Percentiles rank a stretch among this genome's conserved stretches.
Evolutionary conservation across 1,139 yeast species (phyloP).

Genomic region (Diutina catenulata): DNA sequence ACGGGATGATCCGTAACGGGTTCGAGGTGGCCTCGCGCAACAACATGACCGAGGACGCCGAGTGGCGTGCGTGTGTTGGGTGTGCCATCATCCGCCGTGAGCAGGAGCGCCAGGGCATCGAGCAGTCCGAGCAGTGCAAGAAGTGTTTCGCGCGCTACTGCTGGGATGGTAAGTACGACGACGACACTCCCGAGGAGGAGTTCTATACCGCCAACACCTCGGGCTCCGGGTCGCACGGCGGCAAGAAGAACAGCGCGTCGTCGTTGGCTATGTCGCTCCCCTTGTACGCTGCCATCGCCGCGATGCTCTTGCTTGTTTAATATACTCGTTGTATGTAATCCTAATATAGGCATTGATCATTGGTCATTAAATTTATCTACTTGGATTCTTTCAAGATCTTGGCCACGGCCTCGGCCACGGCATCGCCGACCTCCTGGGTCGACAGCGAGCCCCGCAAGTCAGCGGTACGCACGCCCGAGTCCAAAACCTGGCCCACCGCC

Average conservation of each 20-base stretch:
- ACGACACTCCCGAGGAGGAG: not conserved
- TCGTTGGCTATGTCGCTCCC: not conserved
- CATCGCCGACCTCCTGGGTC: conserved; percentile 89
- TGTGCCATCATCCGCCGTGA: conserved; percentile 84
- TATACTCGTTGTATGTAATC: not conserved
- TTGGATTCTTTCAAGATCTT: conserved; percentile 31
- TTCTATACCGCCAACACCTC: not conserved
- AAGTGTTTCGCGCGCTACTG: conserved; percentile 66
- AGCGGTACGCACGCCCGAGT: conserved; percentile 77
- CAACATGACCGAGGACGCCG: conserved; percentile 60
- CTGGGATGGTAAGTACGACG: conserved; percentile 53
- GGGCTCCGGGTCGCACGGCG: not conserved
- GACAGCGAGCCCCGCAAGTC: conserved; percentile 75
- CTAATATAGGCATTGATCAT: not conserved
- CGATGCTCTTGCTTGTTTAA: not conserved
- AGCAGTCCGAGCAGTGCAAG: conserved; percentile 61
- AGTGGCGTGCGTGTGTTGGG: conserved; percentile 73
- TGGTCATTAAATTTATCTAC: no score
- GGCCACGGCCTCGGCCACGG: conserved; percentile 63
- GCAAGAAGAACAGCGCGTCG: not conserved
- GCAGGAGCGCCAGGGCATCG: conserved; percentile 56
- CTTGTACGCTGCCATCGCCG: not conserved
- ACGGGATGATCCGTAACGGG: conserved; percentile 36
- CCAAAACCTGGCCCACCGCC: conserved; percentile 78
- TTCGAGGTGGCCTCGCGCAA: conserved; percentile 65